Evolutionary conservation across 441 rosid genomes (phyloP), one percentile per base, ranked within the genome.

Genomic region (Erodium moschatum): DNA sequence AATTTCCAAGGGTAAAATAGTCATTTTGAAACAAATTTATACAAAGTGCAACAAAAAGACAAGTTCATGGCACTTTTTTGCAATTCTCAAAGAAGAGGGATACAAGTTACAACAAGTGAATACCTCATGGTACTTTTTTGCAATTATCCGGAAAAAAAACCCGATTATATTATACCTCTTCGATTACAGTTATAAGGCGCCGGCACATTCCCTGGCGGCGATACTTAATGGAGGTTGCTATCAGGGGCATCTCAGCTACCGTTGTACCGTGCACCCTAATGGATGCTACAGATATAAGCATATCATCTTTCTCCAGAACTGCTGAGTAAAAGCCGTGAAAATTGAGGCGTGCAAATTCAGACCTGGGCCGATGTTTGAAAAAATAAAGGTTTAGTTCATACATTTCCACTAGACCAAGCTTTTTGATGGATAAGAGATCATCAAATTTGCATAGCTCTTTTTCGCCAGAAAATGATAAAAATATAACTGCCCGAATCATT

Each of bases 141-240:
- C 27, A 24, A 24, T 24, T 24, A 24, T 24, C 27, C 27, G 27
- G 2, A 24, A 24, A 24, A 24, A 40, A 40, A 40, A 40, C 46
- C 46, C 46, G 8, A 8, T 40, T 40, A 44, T 6, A 40, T 1
- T 62, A 69, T 79, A 88, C 98, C 98, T 91, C 91, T 73, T 93
- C 98, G 40, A 93, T 80, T 69, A 87, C 89, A 79, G 82, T 67
- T 76, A 91, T 76, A 68, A 93, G 91, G 76, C 80, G 82, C 70
- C 90, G 86, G 76, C 98, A 89, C 97, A 93, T 89, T 71, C 98
- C 98, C 75, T 82, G 94, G 50, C 95, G 92, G 48, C 97, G 92
- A 72, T 81, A 86, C 61, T 85, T 86, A 78, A 95, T 88, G 78
- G 96, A 90, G 64, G 98, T 93, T 78, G 97, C 98, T 78, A 91